Evolutionary conservation across 257 asterid genomes (phyloP).

Genomic region (Nicotiana obtusifolia): DNA sequence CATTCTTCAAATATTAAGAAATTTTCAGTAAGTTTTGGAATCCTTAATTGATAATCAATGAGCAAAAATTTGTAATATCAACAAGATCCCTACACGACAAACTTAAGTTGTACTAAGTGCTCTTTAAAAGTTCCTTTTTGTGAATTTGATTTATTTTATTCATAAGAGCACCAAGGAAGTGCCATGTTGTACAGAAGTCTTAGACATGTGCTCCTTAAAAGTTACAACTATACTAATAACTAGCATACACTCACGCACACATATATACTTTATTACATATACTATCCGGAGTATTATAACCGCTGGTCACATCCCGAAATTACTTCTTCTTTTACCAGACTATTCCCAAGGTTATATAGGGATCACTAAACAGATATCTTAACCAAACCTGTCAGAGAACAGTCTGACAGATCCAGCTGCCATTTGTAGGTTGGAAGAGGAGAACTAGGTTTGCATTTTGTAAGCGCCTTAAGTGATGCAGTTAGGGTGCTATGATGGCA

Average conservation of each 20-base stretch:
- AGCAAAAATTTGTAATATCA: neutral
- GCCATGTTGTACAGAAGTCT: neutral
- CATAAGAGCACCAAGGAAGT: neutral
- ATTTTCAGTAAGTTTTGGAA: neutral
- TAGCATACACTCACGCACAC: neutral
- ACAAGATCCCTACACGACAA: neutral
- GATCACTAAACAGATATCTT: too few species aligned
- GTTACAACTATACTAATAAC: neutral
- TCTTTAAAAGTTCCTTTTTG: neutral
- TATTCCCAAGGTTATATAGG: neutral
- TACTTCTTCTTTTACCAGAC: neutral
- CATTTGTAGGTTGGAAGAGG: neutral
- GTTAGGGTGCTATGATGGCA: neutral
- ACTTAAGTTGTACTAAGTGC: neutral
- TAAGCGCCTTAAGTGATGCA: neutral
- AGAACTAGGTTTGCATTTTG: neutral
- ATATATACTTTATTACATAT: neutral
- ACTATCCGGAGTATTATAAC: neutral
- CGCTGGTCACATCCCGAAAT: neutral
- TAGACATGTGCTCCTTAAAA: neutral
- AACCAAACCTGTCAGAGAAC: neutral
- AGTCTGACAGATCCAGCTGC: neutral
- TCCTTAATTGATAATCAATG: neutral
- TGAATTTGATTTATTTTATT: neutral
- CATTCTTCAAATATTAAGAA: neutral